Base-by-base conservation (phyloP, 371 early-diverging fungal genomes). In the Rhizopus delemar region DNA sequence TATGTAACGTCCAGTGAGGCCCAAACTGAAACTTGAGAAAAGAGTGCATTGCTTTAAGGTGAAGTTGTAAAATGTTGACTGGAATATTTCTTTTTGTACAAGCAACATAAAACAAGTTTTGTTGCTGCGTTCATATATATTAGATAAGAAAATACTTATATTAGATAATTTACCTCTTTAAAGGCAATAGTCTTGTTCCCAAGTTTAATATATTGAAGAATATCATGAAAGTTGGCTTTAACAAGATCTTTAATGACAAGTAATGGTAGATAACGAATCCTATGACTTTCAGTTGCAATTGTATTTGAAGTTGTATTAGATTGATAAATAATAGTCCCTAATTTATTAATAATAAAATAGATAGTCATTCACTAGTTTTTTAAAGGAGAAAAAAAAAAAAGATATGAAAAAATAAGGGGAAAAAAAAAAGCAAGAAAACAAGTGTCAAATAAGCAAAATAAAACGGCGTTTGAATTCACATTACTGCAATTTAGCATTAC, bases 181-280 rank as follows among this genome's bases (percentile, higher is more conserved):
- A 80, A 80, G 3, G 54, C 77, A 8, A 75, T 62, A 5, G 66
- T 70, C 51, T 72, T 75, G 9, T 66, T 57, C 16, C 66, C 62
- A 15, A 63, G 48, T 50, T 55, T 57, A 13, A 80, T 59, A 58
- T 80, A 74, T 41, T 75, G 72, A 57, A 80, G 60, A 8, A 60
- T 66, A 51, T 75, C 72, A 45, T 71, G 61, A 28, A 74, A 61
- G 41, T 73, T 75, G 22, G 72, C 70, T 49, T 72, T 71, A 31
- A 77, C 69, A 28, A 80, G 53, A 64, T 80, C 78, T 46, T 80
- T 75, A 46, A 74, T 68, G 36, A 77, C 63, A 36, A 80, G 56
- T 9, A 80, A 57, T 13, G 81, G 78, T 34, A 80, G 46, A 53
- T 69, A 77, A 4, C 71, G 75, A 39, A 80, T 75, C 7, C 56